phyloP scores from a whole-genome alignment of 257 asterid species.

The Scutellaria baicalensis region DNA sequence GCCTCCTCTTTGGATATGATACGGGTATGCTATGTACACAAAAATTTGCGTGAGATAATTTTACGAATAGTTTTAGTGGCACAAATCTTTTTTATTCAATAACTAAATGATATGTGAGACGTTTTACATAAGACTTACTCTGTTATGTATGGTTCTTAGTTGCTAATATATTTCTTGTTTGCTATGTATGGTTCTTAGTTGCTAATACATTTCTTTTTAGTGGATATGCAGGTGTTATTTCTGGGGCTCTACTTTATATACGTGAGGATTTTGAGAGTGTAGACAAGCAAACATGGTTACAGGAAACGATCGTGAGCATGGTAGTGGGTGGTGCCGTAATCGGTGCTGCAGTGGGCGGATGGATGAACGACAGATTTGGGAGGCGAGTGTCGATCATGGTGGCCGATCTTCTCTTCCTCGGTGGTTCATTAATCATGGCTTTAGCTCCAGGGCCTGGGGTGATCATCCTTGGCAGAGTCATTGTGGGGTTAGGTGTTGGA shows the following conservation, averaged over 20 bases:
- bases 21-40: no score
- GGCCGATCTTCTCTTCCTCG: constrained; percentile 48
- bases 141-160: no score
- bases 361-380: constrained; percentile 49
- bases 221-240: constrained; percentile 25
- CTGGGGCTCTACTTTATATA: constrained; percentile 41
- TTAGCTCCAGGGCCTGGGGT: constrained; percentile 37
- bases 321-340: constrained; percentile 59
- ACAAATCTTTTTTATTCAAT: no score
- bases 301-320: constrained; percentile 65
- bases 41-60: no score
- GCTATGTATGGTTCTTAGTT: no score
- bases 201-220: background rate
- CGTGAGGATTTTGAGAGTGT: constrained; percentile 29
- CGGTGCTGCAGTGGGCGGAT: constrained; percentile 62
- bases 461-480: constrained; percentile 43
- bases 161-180: no score
- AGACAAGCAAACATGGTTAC: constrained; percentile 32
- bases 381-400: constrained; percentile 34
- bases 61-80: no score
- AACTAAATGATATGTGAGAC: no score
- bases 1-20: constrained; percentile 38
- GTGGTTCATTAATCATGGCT: constrained; percentile 50
- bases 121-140: no score
- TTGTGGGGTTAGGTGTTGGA: constrained; percentile 64